These are phyloP conservation scores for Auricularia auricula-judae DNA, from an alignment of 768 basidiomycete species.

Conservation along the genomic window DNA sequence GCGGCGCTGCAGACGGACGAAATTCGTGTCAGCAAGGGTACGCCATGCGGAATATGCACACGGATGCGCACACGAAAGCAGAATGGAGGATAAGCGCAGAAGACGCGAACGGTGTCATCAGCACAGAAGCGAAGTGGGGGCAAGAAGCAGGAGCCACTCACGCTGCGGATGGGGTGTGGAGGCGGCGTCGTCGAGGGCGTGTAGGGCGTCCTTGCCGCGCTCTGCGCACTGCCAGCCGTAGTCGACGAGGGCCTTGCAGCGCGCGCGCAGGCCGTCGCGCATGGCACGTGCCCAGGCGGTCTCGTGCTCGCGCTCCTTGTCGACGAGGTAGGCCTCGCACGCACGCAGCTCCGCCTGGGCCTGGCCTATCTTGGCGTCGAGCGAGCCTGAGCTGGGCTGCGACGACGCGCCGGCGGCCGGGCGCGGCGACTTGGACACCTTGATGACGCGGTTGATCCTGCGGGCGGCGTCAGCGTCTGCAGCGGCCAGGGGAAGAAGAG, in stretches of 20 bases:
- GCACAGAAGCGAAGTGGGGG: neutral
- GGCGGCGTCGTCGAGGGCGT: conserved; percentile 23
- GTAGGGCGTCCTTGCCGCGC: conserved; percentile 52
- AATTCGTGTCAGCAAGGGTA: neutral
- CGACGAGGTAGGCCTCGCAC: conserved; percentile 63
- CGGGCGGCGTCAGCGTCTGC: conserved; percentile 25
- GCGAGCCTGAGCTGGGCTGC: neutral
- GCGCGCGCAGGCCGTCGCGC: conserved; percentile 46
- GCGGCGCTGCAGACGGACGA: neutral
- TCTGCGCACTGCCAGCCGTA: conserved; percentile 62
- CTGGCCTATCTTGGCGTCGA: conserved; percentile 8
- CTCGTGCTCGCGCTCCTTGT: conserved; percentile 57
- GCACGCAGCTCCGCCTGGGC: conserved; percentile 75
- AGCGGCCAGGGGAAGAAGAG: conserved; percentile 25
- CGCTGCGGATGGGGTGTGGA: conserved; percentile 6
- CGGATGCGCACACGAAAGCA: neutral
- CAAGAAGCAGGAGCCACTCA: conserved; percentile 4
- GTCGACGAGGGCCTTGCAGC: conserved; percentile 55
- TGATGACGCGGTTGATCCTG: neutral
- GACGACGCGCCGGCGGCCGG: neutral
- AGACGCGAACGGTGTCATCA: neutral
- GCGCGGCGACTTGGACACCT: neutral
- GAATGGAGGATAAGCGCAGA: conserved; percentile 2
- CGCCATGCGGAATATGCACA: neutral
- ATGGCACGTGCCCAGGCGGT: conserved; percentile 41